Evolutionary conservation across 768 basidiomycete genomes (phyloP).

Genomic region (Kwoniella shandongensis): DNA sequence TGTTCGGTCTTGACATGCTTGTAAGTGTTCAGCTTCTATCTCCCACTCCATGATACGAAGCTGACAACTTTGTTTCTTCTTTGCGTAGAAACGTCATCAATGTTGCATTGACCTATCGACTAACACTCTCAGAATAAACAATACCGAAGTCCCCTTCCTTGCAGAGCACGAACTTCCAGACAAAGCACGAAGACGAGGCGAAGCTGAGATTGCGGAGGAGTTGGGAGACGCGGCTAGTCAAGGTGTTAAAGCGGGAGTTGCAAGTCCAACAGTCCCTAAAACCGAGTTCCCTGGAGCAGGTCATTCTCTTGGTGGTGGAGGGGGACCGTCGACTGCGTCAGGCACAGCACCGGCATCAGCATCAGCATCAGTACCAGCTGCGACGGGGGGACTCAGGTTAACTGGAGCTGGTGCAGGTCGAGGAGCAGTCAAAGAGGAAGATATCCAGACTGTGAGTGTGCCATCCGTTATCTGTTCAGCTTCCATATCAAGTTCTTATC

Average conservation of each 20-base stretch:
- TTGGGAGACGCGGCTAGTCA: slow-evolving; percentile 33
- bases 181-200: slow-evolving; percentile 59
- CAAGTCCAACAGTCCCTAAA: slow-evolving; percentile 22
- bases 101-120: slow-evolving; percentile 92
- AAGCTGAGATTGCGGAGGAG: slow-evolving; percentile 51
- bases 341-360: slow-evolving; percentile 1
- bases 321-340: slow-evolving; percentile 52
- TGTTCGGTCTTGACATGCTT: slow-evolving; percentile 98
- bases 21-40: slow-evolving; percentile 33
- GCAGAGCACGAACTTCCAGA: slow-evolving; percentile 92
- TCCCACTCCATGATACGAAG: neutral
- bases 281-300: slow-evolving; percentile 3
- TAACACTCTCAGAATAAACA: slow-evolving; percentile 86
- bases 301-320: slow-evolving; percentile 59
- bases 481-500: neutral
- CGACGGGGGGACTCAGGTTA: slow-evolving; percentile 2
- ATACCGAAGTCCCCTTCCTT: slow-evolving; percentile 81
- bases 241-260: slow-evolving; percentile 29
- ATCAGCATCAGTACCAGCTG: slow-evolving; percentile 2
- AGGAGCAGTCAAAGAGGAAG: slow-evolving; percentile 61
- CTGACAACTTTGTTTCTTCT: neutral
- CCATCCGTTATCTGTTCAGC: neutral
- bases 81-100: slow-evolving; percentile 73
- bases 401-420: slow-evolving; percentile 33
- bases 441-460: slow-evolving; percentile 58